These are phyloP conservation scores for Arthrobotrys iridis DNA, from an alignment of 2,329 filamentous ascomycete species.

Conservation along the genomic window DNA sequence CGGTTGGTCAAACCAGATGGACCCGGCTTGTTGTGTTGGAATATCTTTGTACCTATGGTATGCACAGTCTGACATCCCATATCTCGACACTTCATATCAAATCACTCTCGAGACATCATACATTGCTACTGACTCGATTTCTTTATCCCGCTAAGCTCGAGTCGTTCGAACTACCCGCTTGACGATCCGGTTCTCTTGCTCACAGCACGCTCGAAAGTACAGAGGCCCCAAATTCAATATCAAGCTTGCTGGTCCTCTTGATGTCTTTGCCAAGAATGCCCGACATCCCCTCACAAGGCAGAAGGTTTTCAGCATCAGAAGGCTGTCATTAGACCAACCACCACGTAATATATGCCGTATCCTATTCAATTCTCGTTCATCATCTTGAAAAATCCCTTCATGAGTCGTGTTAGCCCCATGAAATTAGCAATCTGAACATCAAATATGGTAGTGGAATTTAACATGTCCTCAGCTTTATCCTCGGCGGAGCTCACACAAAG, in stretches of 20 bases:
- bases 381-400: neutral
- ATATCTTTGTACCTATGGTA: neutral
- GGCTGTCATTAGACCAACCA: neutral
- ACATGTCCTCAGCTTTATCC: neutral
- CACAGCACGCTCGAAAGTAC: neutral
- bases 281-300: neutral
- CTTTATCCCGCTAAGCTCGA: neutral
- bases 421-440: neutral
- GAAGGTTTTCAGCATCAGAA: neutral
- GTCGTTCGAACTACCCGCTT: neutral
- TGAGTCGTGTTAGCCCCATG: neutral
- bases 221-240: neutral
- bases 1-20: too few relatives aligned
- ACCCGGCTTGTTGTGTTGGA: neutral
- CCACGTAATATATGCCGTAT: neutral
- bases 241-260: neutral
- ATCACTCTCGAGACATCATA: neutral
- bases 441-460: neutral
- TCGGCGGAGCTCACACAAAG: neutral
- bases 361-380: neutral
- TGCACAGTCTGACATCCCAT: neutral
- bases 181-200: neutral
- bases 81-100: neutral
- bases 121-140: neutral
- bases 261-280: neutral